These are phyloP conservation scores for Rhodomyrtus psidioides DNA, from an alignment of 441 rosid genomes.

Conservation along the genomic window DNA sequence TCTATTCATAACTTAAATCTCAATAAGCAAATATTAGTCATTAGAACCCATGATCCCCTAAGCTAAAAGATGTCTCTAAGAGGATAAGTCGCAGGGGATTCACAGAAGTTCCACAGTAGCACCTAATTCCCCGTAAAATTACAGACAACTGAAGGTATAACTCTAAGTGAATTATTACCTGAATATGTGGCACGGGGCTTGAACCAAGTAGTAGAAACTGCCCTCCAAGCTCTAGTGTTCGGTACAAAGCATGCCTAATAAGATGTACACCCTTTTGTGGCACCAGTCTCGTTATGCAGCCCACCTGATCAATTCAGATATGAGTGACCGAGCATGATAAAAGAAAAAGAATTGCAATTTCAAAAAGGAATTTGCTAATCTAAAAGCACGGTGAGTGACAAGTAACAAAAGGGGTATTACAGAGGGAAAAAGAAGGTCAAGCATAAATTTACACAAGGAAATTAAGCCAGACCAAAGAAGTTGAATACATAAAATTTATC, in stretches of 20 bases:
- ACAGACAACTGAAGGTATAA: background rate
- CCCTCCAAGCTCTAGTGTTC: conserved; percentile 91
- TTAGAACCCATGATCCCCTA: background rate
- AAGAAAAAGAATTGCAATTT: background rate
- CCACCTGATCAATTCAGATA: conserved; percentile 39
- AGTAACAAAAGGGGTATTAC: background rate
- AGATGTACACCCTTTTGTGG: conserved; percentile 97
- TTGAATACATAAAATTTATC: background rate
- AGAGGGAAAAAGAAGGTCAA: background rate
- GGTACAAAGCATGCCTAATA: conserved; percentile 87
- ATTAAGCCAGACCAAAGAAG: background rate
- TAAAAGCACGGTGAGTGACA: background rate
- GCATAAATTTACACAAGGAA: background rate
- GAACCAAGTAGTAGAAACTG: conserved; percentile 94
- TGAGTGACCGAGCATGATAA: background rate
- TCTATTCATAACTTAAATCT: background rate
- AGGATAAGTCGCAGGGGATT: background rate
- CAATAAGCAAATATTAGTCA: background rate
- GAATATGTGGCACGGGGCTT: conserved; percentile 95
- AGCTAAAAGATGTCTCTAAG: background rate
- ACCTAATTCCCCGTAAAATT: background rate
- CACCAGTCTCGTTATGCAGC: conserved; percentile 93
- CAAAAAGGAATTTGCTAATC: background rate
- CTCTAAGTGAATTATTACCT: conserved; percentile 32
- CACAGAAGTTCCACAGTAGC: background rate